Evolutionary conservation across 257 asterid species (phyloP).

Genomic region (Ilex aquifolium): DNA sequence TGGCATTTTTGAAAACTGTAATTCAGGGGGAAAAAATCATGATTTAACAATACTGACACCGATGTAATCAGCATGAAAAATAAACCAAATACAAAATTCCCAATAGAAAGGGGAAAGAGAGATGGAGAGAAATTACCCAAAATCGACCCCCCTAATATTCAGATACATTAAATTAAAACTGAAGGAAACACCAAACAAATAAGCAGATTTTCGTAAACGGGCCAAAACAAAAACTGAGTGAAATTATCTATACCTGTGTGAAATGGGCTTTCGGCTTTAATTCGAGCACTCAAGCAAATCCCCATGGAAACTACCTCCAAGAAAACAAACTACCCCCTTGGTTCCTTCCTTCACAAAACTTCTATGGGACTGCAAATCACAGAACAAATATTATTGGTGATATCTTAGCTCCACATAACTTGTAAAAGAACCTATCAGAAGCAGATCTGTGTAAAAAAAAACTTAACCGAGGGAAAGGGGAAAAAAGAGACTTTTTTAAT

Average conservation of each 20-base stretch:
- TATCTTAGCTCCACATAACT: neutral
- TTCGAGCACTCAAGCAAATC: conserved; percentile 50
- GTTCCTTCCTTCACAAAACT: conserved; percentile 14
- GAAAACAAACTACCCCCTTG: conserved; percentile 1
- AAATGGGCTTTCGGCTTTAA: conserved; percentile 45
- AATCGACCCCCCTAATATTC: neutral
- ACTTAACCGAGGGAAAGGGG: too few species aligned
- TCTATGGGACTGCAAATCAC: conserved; percentile 13
- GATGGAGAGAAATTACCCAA: too few species aligned
- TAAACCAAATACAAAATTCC: neutral
- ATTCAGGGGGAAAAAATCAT: too few species aligned
- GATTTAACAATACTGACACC: too few species aligned
- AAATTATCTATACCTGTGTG: conserved; percentile 29
- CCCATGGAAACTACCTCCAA: conserved; percentile 40
- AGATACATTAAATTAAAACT: neutral
- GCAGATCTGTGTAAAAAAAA: conserved; percentile 4
- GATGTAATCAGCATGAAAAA: neutral
- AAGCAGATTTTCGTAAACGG: neutral
- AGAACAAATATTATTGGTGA: neutral
- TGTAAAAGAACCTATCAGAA: neutral
- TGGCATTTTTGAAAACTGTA: too few species aligned
- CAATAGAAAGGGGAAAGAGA: too few species aligned
- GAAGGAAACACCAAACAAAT: neutral
- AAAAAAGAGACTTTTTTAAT: too few species aligned
- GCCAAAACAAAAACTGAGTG: neutral